phyloP scores from a whole-genome alignment of 805 yeast genomes.

The Suhomyces sp. region DNA sequence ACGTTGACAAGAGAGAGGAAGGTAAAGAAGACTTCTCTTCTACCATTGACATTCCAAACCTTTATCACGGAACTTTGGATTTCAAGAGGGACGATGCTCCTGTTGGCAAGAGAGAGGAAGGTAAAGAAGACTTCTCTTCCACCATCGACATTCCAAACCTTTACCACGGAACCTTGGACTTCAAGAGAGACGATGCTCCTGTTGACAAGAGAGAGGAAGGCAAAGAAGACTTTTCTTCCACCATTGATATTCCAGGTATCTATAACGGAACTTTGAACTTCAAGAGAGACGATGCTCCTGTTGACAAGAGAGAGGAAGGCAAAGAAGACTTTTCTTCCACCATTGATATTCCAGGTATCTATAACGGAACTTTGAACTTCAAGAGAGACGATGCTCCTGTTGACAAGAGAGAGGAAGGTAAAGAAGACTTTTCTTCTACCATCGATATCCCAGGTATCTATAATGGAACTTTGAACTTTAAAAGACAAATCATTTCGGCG shows the following conservation, averaged over 20 bases:
- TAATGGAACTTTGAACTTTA: not conserved
- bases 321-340: not conserved
- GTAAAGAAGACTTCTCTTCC: not conserved
- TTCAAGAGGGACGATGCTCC: too few relatives aligned
- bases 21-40: too few relatives aligned
- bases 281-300: not conserved
- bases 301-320: not conserved
- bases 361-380: not conserved
- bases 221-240: not conserved
- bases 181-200: not conserved
- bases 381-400: not conserved
- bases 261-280: not conserved
- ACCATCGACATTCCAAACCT: not conserved
- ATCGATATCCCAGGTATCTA: not conserved
- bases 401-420: not conserved
- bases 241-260: not conserved
- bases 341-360: too few relatives aligned
- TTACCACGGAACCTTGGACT: not conserved
- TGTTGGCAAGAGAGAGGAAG: too few relatives aligned
- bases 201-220: not conserved
- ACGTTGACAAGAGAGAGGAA: too few relatives aligned
- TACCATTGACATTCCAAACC: too few relatives aligned
- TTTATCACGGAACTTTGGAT: too few relatives aligned
- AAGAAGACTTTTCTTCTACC: not conserved
- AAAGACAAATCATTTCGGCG: not conserved